Conservation (phyloP, 192 early-diverging fungal genomes). For the Gigaspora rosea region DNA sequence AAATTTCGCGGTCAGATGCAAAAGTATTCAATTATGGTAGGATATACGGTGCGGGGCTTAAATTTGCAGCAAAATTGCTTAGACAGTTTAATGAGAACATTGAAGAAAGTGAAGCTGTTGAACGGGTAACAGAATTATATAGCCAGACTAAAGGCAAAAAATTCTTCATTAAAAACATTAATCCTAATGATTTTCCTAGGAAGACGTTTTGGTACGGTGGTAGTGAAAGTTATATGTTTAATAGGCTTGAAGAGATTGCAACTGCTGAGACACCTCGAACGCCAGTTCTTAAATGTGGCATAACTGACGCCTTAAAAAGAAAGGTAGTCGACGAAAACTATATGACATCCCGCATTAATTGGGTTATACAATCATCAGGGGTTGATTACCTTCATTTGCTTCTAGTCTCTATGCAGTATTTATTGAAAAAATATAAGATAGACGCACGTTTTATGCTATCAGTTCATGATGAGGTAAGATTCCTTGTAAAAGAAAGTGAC, state of each 20-base stretch:
- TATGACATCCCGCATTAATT: constrained; percentile 89
- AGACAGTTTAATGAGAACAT: constrained; percentile 78
- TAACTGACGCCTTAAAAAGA: constrained; percentile 82
- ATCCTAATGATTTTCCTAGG: constrained; percentile 33
- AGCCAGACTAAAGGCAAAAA: constrained; percentile 80
- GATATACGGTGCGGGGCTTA: constrained; percentile 93
- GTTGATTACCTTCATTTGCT: constrained; percentile 96
- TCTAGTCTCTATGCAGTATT: constrained; percentile 82
- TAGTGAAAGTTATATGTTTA: constrained; percentile 94
- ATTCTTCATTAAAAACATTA: constrained; percentile 26
- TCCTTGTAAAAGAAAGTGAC: constrained; percentile 79
- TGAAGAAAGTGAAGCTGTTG: constrained; percentile 58
- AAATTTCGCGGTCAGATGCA: constrained; percentile 84
- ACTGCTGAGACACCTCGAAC: constrained; percentile 71
- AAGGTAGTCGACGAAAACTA: constrained; percentile 60
- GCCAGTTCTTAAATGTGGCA: constrained; percentile 83
- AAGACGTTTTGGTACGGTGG: constrained; percentile 83
- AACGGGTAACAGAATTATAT: constrained; percentile 74
- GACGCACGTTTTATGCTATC: constrained; percentile 83
- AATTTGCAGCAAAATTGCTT: constrained; percentile 78
- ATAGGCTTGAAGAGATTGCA: constrained; percentile 83
- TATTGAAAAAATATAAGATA: constrained; percentile 77
- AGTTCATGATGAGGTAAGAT: constrained; percentile 95
- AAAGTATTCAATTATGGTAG: constrained; percentile 96
- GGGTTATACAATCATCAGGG: constrained; percentile 97